Percentiles rank a stretch among this genome's conserved stretches.
These are phyloP conservation scores for Jackrogersella minutella DNA, from an alignment of 495 filamentous ascomycete genomes.

Conservation along the genomic window DNA sequence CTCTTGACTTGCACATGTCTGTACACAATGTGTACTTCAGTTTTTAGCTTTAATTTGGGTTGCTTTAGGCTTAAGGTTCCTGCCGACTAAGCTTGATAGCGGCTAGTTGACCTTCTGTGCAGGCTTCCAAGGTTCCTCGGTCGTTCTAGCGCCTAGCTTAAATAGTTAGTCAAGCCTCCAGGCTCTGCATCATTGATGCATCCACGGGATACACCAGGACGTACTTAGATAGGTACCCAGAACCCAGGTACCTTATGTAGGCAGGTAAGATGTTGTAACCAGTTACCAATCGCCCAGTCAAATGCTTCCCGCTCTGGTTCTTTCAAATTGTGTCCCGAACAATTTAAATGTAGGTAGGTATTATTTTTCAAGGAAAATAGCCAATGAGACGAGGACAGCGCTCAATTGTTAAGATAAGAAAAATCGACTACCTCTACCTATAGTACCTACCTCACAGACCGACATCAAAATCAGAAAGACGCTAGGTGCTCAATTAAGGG, in stretches of 20 bases:
- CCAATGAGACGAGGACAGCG: conserved; percentile 18
- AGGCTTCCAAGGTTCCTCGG: conserved; percentile 36
- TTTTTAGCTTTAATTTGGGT: conserved; percentile 3
- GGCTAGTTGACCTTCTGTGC: conserved; percentile 42
- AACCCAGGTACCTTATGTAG: too few species aligned
- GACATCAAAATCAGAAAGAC: conserved; percentile 29
- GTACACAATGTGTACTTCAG: neutral
- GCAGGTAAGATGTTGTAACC: too few species aligned
- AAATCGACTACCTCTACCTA: conserved; percentile 21
- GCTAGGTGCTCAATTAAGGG: conserved; percentile 20
- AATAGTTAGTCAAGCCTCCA: conserved; percentile 17
- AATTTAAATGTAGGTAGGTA: conserved; percentile 22
- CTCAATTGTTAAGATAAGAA: conserved; percentile 30
- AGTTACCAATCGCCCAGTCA: too few species aligned
- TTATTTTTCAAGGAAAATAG: conserved; percentile 3
- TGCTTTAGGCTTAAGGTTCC: conserved; percentile 11
- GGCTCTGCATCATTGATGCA: too few species aligned
- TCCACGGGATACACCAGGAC: too few species aligned
- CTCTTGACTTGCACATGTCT: neutral
- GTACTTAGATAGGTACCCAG: too few species aligned
- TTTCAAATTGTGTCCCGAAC: neutral
- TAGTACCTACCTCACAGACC: conserved; percentile 19
- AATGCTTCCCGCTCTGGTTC: conserved; percentile 6
- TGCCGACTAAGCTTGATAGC: conserved; percentile 21
- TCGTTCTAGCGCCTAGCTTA: conserved; percentile 43